Base-by-base conservation (phyloP, 495 filamentous ascomycete genomes). In the Penicillium cosmopolitanum region DNA sequence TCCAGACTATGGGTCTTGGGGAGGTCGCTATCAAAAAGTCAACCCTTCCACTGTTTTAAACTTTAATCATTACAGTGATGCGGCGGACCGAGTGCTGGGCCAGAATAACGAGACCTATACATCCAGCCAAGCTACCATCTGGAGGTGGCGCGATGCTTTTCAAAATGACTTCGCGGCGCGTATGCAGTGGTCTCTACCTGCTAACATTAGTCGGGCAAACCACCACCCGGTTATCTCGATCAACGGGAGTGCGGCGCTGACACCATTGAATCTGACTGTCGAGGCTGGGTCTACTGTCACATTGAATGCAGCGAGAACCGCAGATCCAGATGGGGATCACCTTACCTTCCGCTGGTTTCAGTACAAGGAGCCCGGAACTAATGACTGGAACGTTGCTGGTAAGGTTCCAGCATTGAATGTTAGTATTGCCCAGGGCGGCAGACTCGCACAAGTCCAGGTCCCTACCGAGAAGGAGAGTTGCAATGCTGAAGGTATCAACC, bases 151-250 rank as follows among this genome's bases (percentile, higher is more conserved):
- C n/a, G 65, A 73, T 46, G 76, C 76, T 1, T 79, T 72, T 56
- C 77, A 81, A 58, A 76, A 77, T 57, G 80, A 82, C 57, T 79
- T 82, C 50, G 78, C 77, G 0, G 79, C 79, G 3, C 66, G 80
- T 8, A 79, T 82, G 46, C 71, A 78, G 61, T 82, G 79, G 80
- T 72, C 73, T 6, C 59, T 80, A 1, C 56, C 65, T 2, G 28
- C 58, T 2, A 61, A 73, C 28, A 53, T 69, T 19, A 51, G 44
- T 16, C 55, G 59, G 16, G 71, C 68, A 8, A 79, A 77, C 47
- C 78, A 82, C 56, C 70, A 70, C 28, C 78, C 78, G 5, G 65
- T 80, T 0, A 65, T 80, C 12, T 61, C 55, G 25, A 54, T 82
- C 16, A 80, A 82, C 53, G 76, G 71, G 1, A 65, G 58, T 53